Percentiles rank a stretch among this genome's conserved stretches.
Evolutionary conservation across 805 yeast genomes (phyloP).

Genomic region (Pichia nanzhaoensis): DNA sequence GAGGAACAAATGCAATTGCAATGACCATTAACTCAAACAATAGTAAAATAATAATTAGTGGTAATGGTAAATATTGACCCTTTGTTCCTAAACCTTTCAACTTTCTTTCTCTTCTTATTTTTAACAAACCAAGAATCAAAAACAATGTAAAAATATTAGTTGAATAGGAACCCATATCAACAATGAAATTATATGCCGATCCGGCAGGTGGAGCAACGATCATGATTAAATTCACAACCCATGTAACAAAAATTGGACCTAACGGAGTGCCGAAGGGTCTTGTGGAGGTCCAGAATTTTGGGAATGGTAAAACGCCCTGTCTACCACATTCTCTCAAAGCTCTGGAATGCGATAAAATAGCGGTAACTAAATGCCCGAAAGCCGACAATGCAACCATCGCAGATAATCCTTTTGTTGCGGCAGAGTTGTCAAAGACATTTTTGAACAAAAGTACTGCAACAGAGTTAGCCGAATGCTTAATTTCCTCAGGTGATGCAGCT

Average conservation of each 20-base stretch:
- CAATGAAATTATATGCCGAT: slow-evolving; percentile 76
- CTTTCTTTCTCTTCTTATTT: slow-evolving; percentile 32
- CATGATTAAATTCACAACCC: slow-evolving; percentile 66
- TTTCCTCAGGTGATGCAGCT: slow-evolving; percentile 55
- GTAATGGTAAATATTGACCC: slow-evolving; percentile 32
- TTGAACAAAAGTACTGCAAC: slow-evolving; percentile 73
- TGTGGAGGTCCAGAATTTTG: slow-evolving; percentile 61
- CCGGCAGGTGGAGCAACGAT: slow-evolving; percentile 81
- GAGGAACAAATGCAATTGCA: slow-evolving; percentile 38
- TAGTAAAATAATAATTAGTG: slow-evolving; percentile 29
- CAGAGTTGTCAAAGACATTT: slow-evolving; percentile 55
- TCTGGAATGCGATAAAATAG: slow-evolving; percentile 76
- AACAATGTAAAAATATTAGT: slow-evolving; percentile 65
- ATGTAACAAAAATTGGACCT: slow-evolving; percentile 69
- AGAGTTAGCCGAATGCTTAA: slow-evolving; percentile 56
- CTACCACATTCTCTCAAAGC: slow-evolving; percentile 74
- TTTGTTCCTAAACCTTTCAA: slow-evolving; percentile 29
- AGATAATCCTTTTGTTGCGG: slow-evolving; percentile 61
- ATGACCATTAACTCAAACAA: slow-evolving; percentile 34
- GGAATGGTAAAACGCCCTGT: slow-evolving; percentile 74
- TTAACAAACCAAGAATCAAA: slow-evolving; percentile 57
- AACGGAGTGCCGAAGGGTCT: slow-evolving; percentile 70
- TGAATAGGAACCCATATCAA: slow-evolving; percentile 77
- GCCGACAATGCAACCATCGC: slow-evolving; percentile 79
- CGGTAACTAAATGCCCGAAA: slow-evolving; percentile 75